Evolutionary conservation across 2,329 filamentous ascomycete genomes (phyloP).

Genomic region (Fusarium bactridioides): DNA sequence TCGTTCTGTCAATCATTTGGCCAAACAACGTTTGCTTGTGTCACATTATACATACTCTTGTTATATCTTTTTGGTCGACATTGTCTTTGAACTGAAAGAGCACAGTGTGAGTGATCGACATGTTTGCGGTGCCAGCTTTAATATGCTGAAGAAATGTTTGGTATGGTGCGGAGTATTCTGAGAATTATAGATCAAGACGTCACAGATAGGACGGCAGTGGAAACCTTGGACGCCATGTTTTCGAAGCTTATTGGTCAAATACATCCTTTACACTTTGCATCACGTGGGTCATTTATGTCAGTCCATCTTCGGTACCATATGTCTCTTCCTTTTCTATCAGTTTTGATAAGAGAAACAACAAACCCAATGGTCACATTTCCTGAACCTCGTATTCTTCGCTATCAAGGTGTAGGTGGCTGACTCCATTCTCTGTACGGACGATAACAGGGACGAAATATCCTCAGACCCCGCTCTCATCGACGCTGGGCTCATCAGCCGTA

Average conservation of each 20-base stretch:
- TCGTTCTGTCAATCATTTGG: not conserved
- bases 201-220: not conserved
- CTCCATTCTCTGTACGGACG: not conserved
- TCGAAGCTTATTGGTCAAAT: not conserved
- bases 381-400: not conserved
- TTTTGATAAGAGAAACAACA: not conserved
- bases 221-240: not conserved
- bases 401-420: not conserved
- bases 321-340: not conserved
- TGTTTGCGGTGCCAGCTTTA: not conserved
- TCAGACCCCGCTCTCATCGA: not conserved
- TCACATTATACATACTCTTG: not conserved
- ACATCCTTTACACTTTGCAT: not conserved
- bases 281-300: not conserved
- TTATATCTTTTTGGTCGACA: not conserved
- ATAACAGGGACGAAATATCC: not conserved
- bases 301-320: not conserved
- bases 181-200: not conserved
- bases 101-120: conserved; percentile 9
- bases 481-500: not conserved
- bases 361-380: no score
- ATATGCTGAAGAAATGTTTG: not conserved
- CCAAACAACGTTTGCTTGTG: fast-evolving
- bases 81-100: conserved; percentile 15
- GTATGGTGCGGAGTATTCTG: not conserved